Evolutionary conservation across 176 grass and related monocot species (phyloP), one percentile per base, ranked within the genome.

Genomic region (Carex cristatella): DNA sequence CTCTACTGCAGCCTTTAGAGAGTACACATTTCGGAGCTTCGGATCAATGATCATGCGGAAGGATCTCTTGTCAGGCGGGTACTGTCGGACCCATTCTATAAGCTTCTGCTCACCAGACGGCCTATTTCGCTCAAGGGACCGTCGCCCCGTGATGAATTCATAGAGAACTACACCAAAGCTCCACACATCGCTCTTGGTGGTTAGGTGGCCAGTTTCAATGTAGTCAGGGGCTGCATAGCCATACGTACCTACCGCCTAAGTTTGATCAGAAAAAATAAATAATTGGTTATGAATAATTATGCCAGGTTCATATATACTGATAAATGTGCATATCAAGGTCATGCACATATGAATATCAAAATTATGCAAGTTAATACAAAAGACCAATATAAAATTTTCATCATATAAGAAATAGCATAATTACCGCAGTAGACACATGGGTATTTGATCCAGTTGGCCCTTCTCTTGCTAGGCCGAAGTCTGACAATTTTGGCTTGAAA

Each of bases 171-270:
- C 93, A 11, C 96, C 96, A 23, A 98, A 98, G 86, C 93, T 89
- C 90, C 88, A 98, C 54, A 98, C 88, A n/a, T 98, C 96, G 48
- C 96, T 98, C 88, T 95, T 95, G 16, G 86, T 58, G 6, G 91
- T 91, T 83, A 98, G 87, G 85, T 94, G 96, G 0, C 96, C 96
- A 4, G 88, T 91, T 59, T 94, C 88, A 10, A 98, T 90, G 88
- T 98, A 98, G 44, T 98, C 96, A 11, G 96, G 96, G 2, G 96
- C 96, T 16, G 96, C 96, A 81, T 98, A 98, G 55, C 96, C 93
- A 2, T 98, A 89, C 5, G 96, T 98, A 40, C 96, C 96, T 8
- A 95, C 96, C 4, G 86, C 93, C 96, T 98, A 84, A 12, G 49
- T 81, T 67, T n/a, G 56, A 62, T 67, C 18, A 38, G 13, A 32